phyloP scores from a whole-genome alignment of 371 early-diverging fungal genomes.

The Mucor mucedo region DNA sequence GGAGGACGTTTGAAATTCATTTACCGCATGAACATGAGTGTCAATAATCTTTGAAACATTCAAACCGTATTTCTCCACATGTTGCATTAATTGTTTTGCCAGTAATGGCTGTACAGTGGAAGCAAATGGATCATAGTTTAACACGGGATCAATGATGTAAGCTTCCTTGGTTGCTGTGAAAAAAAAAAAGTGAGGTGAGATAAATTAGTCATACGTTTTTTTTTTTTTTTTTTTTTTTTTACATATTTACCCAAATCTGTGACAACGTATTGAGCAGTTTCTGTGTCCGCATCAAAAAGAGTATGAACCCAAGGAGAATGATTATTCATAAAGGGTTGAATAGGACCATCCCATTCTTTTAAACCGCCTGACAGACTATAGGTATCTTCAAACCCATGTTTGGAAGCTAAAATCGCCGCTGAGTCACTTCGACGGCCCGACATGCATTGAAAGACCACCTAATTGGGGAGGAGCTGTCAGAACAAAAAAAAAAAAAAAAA shows the following conservation, averaged over 20 bases:
- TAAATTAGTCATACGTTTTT: too few relatives aligned
- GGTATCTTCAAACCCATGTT: slow-evolving; percentile 39
- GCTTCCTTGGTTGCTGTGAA: slow-evolving; percentile 44
- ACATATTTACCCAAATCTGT: slow-evolving; percentile 45
- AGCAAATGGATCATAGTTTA: slow-evolving; percentile 49
- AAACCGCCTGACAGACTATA: slow-evolving; percentile 45
- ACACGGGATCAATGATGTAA: slow-evolving; percentile 48
- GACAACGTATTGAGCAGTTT: slow-evolving; percentile 52
- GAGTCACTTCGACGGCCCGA: slow-evolving; percentile 47
- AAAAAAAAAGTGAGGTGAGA: neutral
- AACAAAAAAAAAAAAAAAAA: neutral
- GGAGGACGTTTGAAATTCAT: neutral
- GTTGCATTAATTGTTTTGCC: slow-evolving; percentile 38
- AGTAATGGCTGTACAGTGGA: slow-evolving; percentile 29
- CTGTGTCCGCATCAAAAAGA: slow-evolving; percentile 46
- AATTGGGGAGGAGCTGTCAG: neutral
- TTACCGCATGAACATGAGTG: slow-evolving; percentile 56
- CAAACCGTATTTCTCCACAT: slow-evolving; percentile 35
- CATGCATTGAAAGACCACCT: slow-evolving; percentile 49
- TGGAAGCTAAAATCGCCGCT: slow-evolving; percentile 32
- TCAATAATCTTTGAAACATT: slow-evolving; percentile 54
- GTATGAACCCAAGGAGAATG: slow-evolving; percentile 56
- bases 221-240: neutral
- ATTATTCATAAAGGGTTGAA: slow-evolving; percentile 43
- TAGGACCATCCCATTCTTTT: slow-evolving; percentile 41